These are phyloP conservation scores for Hanseniaspora nectarophila DNA, from an alignment of 805 yeast genomes.

Conservation along the genomic window DNA sequence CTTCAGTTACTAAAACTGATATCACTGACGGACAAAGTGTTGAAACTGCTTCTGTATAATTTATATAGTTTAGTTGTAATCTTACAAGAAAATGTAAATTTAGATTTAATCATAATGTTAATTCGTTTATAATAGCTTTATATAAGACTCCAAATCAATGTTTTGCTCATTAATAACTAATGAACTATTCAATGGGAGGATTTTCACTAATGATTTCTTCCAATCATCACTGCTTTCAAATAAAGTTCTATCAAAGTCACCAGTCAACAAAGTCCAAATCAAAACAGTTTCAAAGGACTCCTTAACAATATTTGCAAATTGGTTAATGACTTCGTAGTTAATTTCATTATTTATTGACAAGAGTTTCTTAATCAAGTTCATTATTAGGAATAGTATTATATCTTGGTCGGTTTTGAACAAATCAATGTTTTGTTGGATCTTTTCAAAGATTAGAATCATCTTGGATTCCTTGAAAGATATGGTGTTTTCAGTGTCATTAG, in stretches of 20 bases:
- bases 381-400: neutral
- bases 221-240: constrained; percentile 5
- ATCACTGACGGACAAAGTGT: constrained; percentile 11
- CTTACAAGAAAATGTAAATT: too few species aligned
- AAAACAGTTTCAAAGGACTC: constrained; percentile 9
- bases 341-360: neutral
- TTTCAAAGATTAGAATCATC: neutral
- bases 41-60: constrained; percentile 14
- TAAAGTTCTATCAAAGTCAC: constrained; percentile 6
- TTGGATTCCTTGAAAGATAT: neutral
- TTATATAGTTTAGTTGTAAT: neutral
- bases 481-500: neutral
- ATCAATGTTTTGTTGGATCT: neutral
- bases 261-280: constrained; percentile 11
- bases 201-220: neutral
- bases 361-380: neutral
- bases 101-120: too few species aligned
- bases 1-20: constrained; percentile 11
- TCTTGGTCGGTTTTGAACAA: neutral
- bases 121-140: neutral
- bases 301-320: neutral
- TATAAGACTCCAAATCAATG: neutral
- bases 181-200: neutral
- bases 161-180: neutral
- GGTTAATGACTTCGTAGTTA: neutral